Evolutionary conservation across 306 rosid genomes (phyloP).

Genomic region (Cercis canadensis): DNA sequence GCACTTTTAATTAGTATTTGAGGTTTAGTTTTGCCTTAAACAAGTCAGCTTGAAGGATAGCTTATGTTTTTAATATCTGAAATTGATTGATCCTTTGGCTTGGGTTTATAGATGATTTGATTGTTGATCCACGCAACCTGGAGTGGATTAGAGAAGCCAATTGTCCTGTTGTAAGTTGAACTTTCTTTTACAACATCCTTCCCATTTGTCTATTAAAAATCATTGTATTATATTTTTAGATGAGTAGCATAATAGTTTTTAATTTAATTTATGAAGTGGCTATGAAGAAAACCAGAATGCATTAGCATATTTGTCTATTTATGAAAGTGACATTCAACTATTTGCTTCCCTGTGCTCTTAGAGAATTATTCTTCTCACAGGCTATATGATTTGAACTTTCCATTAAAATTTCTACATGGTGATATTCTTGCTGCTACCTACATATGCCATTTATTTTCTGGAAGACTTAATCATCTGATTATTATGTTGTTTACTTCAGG

Average conservation of each 20-base stretch:
- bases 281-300: conserved; percentile 19
- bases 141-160: conserved; percentile 95
- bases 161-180: conserved; percentile 87
- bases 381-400: not conserved
- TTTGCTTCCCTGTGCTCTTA: conserved; percentile 2
- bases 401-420: not conserved
- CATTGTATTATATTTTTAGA: not conserved
- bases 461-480: conserved; percentile 33
- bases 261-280: conserved; percentile 1
- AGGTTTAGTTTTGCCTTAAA: conserved; percentile 29
- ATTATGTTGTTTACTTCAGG: conserved; percentile 51
- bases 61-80: not conserved
- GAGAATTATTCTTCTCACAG: conserved; percentile 1
- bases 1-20: conserved; percentile 19
- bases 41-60: conserved; percentile 5
- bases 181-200: conserved; percentile 24
- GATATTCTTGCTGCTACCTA: conserved; percentile 10
- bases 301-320: conserved; percentile 14
- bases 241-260: not conserved
- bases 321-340: conserved; percentile 22
- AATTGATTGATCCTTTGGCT: conserved; percentile 30
- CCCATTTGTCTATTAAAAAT: conserved; percentile 4
- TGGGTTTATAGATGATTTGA: conserved; percentile 77
- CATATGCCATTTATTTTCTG: conserved; percentile 20
- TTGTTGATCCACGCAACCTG: conserved; percentile 92